phyloP scores from a whole-genome alignment of 352 stramenopile species.

The Phytopythium helicoides region DNA sequence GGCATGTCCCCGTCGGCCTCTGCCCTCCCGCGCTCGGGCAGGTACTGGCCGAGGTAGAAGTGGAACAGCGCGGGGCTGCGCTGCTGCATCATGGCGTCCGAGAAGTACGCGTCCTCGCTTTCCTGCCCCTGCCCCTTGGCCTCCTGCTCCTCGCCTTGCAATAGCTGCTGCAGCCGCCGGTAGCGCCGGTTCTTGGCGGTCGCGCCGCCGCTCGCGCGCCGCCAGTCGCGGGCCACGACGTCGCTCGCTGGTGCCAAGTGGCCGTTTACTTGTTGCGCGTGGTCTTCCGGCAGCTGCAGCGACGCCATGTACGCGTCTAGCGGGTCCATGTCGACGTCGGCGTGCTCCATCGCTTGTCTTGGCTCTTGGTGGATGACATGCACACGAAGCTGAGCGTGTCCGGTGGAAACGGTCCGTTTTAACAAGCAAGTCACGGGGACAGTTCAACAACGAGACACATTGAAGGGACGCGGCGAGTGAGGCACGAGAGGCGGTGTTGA shows the following conservation, averaged over 20 bases:
- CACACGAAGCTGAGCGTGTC: background rate
- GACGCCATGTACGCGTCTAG: constrained; percentile 83
- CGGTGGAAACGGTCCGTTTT: background rate
- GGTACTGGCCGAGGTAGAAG: constrained; percentile 78
- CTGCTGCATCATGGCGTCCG: constrained; percentile 78
- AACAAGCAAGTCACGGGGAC: too few relatives aligned
- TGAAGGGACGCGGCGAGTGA: background rate
- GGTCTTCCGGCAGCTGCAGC: constrained; percentile 27
- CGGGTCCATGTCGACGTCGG: constrained; percentile 45
- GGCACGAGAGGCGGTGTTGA: background rate
- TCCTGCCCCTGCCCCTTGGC: constrained; percentile 1
- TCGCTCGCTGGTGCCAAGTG: constrained; percentile 11
- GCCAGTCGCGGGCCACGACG: constrained; percentile 5
- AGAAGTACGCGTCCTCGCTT: constrained; percentile 63
- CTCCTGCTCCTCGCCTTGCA: constrained; percentile 15
- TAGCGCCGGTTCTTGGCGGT: constrained; percentile 74
- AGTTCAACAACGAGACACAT: too few relatives aligned
- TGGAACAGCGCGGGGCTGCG: constrained; percentile 80
- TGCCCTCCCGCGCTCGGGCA: constrained; percentile 9
- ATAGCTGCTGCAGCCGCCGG: constrained; percentile 61
- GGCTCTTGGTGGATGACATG: too few relatives aligned
- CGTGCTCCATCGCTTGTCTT: constrained; percentile 1
- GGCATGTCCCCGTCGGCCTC: background rate
- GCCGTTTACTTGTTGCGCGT: background rate
- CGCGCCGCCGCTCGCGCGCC: constrained; percentile 2